A percentile compares a stretch with the other conserved stretches of the same genome.
phyloP scores from a whole-genome alignment of 345 rosid species.

The Draba incana region DNA sequence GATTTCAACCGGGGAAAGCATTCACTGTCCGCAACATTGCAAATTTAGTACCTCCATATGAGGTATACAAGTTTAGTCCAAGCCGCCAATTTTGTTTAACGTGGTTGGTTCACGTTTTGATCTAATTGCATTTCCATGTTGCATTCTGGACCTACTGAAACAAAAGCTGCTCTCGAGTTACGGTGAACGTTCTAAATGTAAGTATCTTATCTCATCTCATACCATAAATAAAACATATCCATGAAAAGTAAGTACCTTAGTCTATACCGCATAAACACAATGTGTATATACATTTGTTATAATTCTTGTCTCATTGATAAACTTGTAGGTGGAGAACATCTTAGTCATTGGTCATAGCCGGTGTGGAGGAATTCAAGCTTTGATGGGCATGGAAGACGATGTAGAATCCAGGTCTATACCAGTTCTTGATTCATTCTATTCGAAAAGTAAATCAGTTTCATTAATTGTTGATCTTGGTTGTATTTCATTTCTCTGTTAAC shows the following conservation, averaged over 20 bases:
- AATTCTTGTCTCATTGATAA: slow-evolving; percentile 56
- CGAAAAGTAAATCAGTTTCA: background rate
- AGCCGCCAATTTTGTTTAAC: background rate
- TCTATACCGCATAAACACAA: background rate
- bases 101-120: slow-evolving; percentile 22
- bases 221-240: background rate
- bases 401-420: slow-evolving; percentile 65
- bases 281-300: slow-evolving; percentile 26
- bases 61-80: slow-evolving; percentile 51
- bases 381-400: slow-evolving; percentile 85
- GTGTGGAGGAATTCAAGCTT: slow-evolving; percentile 95
- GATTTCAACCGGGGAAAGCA: slow-evolving; percentile 98
- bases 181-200: slow-evolving; percentile 79
- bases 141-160: slow-evolving; percentile 90
- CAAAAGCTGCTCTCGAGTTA: slow-evolving; percentile 95
- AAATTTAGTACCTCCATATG: slow-evolving; percentile 80
- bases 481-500: slow-evolving; percentile 16
- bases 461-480: slow-evolving; percentile 5
- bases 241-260: background rate
- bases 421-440: slow-evolving; percentile 8
- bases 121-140: slow-evolving; percentile 27
- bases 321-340: slow-evolving; percentile 83
- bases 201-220: slow-evolving; percentile 40
- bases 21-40: slow-evolving; percentile 90
- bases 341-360: slow-evolving; percentile 94